Evolutionary conservation across 1,284 basidiomycete species (phyloP).

Genomic region (Trichosporon ovoides): DNA sequence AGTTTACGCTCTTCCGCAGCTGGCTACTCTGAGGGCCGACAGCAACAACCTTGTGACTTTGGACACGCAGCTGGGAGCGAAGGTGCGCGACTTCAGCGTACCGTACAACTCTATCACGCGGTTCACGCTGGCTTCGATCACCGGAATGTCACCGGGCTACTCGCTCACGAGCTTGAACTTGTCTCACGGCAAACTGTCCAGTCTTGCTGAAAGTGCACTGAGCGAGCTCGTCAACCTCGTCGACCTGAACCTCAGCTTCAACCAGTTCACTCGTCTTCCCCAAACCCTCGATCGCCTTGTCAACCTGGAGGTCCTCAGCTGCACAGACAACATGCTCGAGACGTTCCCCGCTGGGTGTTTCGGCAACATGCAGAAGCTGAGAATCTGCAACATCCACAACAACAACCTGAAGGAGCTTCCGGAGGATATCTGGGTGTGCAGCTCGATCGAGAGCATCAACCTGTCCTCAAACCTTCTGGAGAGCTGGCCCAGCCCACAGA

Average conservation of each 20-base stretch:
- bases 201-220: constrained; percentile 68
- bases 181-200: constrained; percentile 83
- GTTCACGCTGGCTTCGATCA: constrained; percentile 62
- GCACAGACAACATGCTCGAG: constrained; percentile 83
- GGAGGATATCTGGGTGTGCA: constrained; percentile 75
- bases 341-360: constrained; percentile 67
- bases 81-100: constrained; percentile 53
- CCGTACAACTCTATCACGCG: constrained; percentile 58
- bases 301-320: constrained; percentile 68
- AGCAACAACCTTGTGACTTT: constrained; percentile 75
- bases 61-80: constrained; percentile 66
- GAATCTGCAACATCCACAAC: constrained; percentile 78
- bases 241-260: constrained; percentile 71
- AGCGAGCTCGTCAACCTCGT: constrained; percentile 68
- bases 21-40: constrained; percentile 67
- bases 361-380: constrained; percentile 70
- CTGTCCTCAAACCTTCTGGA: constrained; percentile 82
- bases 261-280: constrained; percentile 79
- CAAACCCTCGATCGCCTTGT: constrained; percentile 71
- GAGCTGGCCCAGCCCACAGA: constrained; percentile 63
- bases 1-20: constrained; percentile 63
- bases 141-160: constrained; percentile 56
- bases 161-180: constrained; percentile 77
- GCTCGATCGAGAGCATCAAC: constrained; percentile 69
- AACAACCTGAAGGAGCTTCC: constrained; percentile 82